Percentiles rank a stretch among this genome's conserved stretches.
phyloP scores from a whole-genome alignment of 257 asterid genomes.

The Misopates orontium region DNA sequence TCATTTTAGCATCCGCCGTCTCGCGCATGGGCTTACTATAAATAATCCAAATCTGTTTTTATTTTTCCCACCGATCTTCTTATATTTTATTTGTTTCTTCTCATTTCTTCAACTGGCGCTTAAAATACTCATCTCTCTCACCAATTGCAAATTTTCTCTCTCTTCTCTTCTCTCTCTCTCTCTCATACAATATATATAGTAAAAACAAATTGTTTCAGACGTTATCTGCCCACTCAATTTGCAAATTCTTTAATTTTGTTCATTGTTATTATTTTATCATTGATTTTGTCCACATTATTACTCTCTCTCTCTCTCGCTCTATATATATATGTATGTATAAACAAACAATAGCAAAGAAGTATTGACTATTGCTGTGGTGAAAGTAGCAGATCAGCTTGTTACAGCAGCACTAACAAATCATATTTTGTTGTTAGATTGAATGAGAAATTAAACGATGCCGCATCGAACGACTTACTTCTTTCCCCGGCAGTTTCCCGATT shows the following conservation, averaged over 20 bases:
- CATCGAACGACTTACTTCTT: constrained; percentile 89
- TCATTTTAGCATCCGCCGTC: constrained; percentile 30
- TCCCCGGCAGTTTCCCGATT: constrained; percentile 81
- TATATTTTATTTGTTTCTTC: neutral
- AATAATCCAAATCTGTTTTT: neutral
- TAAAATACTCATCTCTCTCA: constrained; percentile 34
- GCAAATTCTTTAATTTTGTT: neutral
- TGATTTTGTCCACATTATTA: too few relatives aligned
- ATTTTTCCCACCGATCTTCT: constrained; percentile 16
- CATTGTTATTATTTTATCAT: too few relatives aligned
- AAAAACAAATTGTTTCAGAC: neutral
- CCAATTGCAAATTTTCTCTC: neutral
- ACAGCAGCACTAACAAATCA: neutral
- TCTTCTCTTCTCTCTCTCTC: neutral
- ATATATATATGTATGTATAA: neutral
- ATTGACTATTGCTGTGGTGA: neutral
- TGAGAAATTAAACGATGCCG: constrained; percentile 59
- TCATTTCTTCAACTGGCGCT: constrained; percentile 31
- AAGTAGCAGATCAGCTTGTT: neutral
- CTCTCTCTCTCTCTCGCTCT: too few relatives aligned
- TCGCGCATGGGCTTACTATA: too few relatives aligned
- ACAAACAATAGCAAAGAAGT: neutral
- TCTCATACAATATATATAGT: neutral
- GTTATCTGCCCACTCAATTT: neutral
- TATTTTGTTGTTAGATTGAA: neutral